A percentile compares a stretch with the other conserved stretches of the same genome.
Conservation (phyloP, 768 basidiomycete species). For the Amanita phalloides region DNA sequence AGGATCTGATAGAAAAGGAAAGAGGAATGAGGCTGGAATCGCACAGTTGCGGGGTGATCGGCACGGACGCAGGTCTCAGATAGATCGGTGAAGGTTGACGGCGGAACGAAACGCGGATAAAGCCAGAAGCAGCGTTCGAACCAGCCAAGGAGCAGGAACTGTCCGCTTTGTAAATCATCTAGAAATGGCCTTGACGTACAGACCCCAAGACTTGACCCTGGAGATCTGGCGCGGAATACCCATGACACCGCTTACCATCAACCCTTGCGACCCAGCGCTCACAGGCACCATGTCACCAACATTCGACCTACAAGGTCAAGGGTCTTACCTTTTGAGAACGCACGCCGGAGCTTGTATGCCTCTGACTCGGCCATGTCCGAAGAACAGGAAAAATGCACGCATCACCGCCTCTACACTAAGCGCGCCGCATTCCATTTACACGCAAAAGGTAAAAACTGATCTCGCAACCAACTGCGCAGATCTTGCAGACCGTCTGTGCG, state of each 20-base stretch:
- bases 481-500: not conserved
- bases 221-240: conserved; percentile 33
- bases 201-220: conserved; percentile 35
- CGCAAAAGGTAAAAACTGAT: not conserved
- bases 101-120: conserved; percentile 35
- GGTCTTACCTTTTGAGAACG: conserved; percentile 29
- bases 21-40: conserved; percentile 13
- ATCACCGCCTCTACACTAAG: conserved; percentile 1
- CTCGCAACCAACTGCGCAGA: not conserved
- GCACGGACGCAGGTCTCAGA: conserved; percentile 32
- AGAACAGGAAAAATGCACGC: conserved; percentile 18
- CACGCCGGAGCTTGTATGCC: conserved; percentile 37
- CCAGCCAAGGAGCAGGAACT: conserved; percentile 13
- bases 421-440: conserved; percentile 1
- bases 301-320: conserved; percentile 31
- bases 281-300: conserved; percentile 31
- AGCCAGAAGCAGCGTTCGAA: conserved; percentile 24
- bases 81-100: conserved; percentile 23
- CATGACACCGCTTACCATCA: conserved; percentile 31
- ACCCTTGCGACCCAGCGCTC: conserved; percentile 31
- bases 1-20: conserved; percentile 9
- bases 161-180: conserved; percentile 26
- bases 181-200: conserved; percentile 29
- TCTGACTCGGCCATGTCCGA: conserved; percentile 40
- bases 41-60: conserved; percentile 27